phyloP scores from a whole-genome alignment of 306 rosid genomes.

The Luffa aegyptiaca region DNA sequence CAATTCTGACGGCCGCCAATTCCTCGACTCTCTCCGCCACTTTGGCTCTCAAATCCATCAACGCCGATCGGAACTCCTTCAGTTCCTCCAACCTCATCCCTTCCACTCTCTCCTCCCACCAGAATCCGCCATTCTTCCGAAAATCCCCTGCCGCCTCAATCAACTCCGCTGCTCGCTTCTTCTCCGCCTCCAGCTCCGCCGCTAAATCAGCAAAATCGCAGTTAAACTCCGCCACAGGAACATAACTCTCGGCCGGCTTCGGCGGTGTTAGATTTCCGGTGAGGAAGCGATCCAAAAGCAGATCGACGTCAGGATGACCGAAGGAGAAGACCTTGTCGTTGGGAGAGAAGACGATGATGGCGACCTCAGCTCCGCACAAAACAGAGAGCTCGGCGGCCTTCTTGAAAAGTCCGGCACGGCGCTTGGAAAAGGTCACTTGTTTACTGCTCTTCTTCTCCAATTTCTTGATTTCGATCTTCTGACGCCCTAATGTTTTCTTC shows the following conservation, averaged over 20 bases:
- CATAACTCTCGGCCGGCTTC: background rate
- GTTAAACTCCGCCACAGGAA: background rate
- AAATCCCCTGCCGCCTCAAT: background rate
- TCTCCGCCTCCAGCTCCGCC: background rate
- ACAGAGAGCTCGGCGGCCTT: conserved; percentile 45
- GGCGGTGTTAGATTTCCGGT: background rate
- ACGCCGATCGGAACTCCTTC: background rate
- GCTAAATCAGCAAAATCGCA: background rate
- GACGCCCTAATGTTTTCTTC: background rate
- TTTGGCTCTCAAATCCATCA: background rate
- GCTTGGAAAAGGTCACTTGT: conserved; percentile 33
- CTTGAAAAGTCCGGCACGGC: conserved; percentile 39
- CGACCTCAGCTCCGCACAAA: conserved; percentile 26
- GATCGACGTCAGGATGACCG: background rate
- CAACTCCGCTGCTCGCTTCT: background rate
- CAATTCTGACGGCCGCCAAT: background rate
- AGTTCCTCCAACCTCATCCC: background rate
- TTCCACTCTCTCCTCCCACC: background rate
- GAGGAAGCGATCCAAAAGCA: background rate
- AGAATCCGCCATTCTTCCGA: background rate
- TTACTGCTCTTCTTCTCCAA: conserved; percentile 1
- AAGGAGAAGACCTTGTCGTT: conserved; percentile 28
- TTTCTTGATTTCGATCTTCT: background rate
- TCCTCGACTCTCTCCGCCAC: background rate
- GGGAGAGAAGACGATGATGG: conserved; percentile 37